Evolutionary conservation across 768 basidiomycete genomes (phyloP).

Genomic region (Gelatoporia subvermispora): DNA sequence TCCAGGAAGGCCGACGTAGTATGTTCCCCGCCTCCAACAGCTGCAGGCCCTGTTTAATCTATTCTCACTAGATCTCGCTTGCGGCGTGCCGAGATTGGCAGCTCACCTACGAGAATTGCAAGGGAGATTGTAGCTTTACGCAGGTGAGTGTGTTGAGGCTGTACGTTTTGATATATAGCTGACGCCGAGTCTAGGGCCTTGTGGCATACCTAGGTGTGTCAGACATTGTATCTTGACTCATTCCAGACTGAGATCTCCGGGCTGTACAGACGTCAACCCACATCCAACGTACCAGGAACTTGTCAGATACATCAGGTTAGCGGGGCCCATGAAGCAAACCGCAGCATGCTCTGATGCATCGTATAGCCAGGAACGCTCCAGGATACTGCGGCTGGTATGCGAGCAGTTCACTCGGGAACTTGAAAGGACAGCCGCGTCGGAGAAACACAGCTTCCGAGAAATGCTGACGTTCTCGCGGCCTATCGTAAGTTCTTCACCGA

Average conservation of each 20-base stretch:
- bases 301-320: neutral
- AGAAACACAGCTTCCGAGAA: too few species aligned
- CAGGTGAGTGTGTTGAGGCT: neutral
- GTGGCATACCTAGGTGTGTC: neutral
- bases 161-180: neutral
- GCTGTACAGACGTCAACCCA: neutral
- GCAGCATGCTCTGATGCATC: neutral
- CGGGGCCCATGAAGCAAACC: neutral
- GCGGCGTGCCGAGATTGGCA: conserved; percentile 3
- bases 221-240: neutral
- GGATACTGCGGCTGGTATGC: neutral
- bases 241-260: too few species aligned
- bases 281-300: neutral
- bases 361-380: neutral
- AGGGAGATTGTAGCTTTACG: neutral
- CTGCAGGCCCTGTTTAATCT: too few species aligned
- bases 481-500: neutral
- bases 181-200: neutral
- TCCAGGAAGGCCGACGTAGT: conserved; percentile 1
- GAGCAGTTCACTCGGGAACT: neutral
- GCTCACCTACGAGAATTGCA: neutral
- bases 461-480: neutral
- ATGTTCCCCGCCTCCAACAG: too few species aligned
- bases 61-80: conserved; percentile 5
- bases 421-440: neutral